phyloP scores from a whole-genome alignment of 2,329 filamentous ascomycete genomes.

The Stachybotrys chlorohalonatus region DNA sequence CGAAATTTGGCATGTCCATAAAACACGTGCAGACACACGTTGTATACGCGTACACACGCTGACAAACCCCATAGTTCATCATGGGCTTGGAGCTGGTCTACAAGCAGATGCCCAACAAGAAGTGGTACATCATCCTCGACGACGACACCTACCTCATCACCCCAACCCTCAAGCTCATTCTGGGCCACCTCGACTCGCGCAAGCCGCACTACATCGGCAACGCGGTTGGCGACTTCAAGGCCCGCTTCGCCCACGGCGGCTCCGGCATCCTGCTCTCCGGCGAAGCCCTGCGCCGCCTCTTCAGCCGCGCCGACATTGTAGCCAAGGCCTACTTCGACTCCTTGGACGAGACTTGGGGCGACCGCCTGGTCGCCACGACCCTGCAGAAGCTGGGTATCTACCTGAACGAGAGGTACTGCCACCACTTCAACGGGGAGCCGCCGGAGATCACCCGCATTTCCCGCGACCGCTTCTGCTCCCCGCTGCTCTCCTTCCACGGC shows the following conservation, averaged over 20 bases:
- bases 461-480: constrained; percentile 41
- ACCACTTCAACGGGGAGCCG: constrained; percentile 46
- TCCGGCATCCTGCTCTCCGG: constrained; percentile 45
- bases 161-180: constrained; percentile 35
- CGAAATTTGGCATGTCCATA: not conserved
- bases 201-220: constrained; percentile 45
- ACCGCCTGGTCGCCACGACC: constrained; percentile 43
- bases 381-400: constrained; percentile 45
- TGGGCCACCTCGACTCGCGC: constrained; percentile 38
- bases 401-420: constrained; percentile 44
- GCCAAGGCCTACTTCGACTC: constrained; percentile 36
- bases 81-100: constrained; percentile 44
- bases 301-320: constrained; percentile 32
- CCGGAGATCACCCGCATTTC: constrained; percentile 39
- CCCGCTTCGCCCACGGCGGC: constrained; percentile 47
- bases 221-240: constrained; percentile 45
- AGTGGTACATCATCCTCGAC: constrained; percentile 50
- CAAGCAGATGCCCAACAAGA: constrained; percentile 40
- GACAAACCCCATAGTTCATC: constrained; percentile 34
- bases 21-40: too few species aligned
- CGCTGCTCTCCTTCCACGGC: constrained; percentile 45
- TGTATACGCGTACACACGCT: not conserved
- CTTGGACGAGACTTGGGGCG: constrained; percentile 43
- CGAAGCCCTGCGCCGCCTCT: constrained; percentile 37
- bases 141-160: constrained; percentile 48